Base-by-base conservation (phyloP, 345 rosid genomes). In the Moricandia arvensis region DNA sequence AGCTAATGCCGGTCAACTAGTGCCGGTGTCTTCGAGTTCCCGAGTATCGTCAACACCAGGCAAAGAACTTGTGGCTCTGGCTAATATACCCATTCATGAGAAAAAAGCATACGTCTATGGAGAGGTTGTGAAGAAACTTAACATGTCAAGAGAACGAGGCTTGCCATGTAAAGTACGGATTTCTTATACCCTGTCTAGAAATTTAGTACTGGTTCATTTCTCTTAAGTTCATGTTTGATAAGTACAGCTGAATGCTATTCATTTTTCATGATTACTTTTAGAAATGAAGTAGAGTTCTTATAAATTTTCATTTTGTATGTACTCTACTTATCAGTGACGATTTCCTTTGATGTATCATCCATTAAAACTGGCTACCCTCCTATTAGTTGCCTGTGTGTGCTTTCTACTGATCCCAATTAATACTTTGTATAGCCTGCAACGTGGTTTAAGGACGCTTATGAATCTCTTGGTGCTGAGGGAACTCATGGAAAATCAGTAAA, bases 401-500 rank as follows among this genome's bases (percentile, higher is more conserved):
- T 55, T 73, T 63, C 27, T 63, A 68, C 71, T 79, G 66, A 79
- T 69, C 68, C 26, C 29, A 62, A 2, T 68, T 57, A n/a, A 26
- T 33, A 38, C 5, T 76, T 82, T 43, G 30, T 80, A 16, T 72
- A 95, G 99, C 89, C 91, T 63, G 98, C 97, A 62, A 82, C 82
- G 62, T 84, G 88, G 81, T 96, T 96, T 82, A 93, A 83, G 84
- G 83, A 69, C 72, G 96, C 94, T 62, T 89, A 87, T 86, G 97
- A 89, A 73, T 80, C 86, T 78, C 80, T 96, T 81, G 86, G 90
- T 66, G 72, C 76, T 74, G 96, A 83, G 77, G 75, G 85, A 62
- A 86, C 98, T 74, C 86, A 88, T 73, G 94, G 96, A 54, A 96
- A 92, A 80, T 96, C 98, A 75, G 96, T 93, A 79, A 88, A 73